phyloP scores from a whole-genome alignment of 23 red algal genomes.

The Cyanidium caldarium region DNA sequence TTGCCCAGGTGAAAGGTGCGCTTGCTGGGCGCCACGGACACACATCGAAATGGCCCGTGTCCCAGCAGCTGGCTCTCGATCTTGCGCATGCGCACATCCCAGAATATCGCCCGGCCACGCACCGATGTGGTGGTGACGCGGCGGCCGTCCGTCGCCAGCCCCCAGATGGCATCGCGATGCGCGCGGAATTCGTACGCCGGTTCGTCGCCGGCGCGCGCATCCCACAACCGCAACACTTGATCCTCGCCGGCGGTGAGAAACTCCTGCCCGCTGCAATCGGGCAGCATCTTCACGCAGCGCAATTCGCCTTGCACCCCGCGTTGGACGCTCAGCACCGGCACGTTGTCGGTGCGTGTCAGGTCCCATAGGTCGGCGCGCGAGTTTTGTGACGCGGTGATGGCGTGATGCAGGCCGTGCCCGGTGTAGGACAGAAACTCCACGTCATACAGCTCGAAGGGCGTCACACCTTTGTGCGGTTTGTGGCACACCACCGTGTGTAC shows the following conservation, averaged over 20 bases:
- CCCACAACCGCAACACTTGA: neutral
- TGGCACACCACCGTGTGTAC: neutral
- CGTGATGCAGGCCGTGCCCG: neutral
- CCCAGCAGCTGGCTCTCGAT: neutral
- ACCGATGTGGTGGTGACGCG: neutral
- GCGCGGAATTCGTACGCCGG: neutral
- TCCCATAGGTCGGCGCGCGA: neutral
- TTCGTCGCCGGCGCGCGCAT: neutral
- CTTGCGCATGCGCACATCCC: neutral
- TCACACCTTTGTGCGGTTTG: neutral
- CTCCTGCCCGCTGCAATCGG: neutral
- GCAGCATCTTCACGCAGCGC: neutral
- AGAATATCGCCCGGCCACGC: slow-evolving; percentile 1
- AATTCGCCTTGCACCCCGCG: neutral
- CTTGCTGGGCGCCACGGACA: neutral
- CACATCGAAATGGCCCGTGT: neutral
- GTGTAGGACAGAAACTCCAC: neutral
- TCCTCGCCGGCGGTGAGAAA: neutral
- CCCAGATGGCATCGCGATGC: slow-evolving; percentile 1
- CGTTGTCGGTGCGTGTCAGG: neutral
- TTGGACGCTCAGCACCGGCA: neutral
- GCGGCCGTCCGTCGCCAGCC: neutral
- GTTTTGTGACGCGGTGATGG: neutral
- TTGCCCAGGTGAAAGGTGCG: slow-evolving; percentile 1
- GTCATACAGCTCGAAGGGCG: neutral